Conservation (phyloP, 2,329 filamentous ascomycete species). For the Claviceps sp. region DNA sequence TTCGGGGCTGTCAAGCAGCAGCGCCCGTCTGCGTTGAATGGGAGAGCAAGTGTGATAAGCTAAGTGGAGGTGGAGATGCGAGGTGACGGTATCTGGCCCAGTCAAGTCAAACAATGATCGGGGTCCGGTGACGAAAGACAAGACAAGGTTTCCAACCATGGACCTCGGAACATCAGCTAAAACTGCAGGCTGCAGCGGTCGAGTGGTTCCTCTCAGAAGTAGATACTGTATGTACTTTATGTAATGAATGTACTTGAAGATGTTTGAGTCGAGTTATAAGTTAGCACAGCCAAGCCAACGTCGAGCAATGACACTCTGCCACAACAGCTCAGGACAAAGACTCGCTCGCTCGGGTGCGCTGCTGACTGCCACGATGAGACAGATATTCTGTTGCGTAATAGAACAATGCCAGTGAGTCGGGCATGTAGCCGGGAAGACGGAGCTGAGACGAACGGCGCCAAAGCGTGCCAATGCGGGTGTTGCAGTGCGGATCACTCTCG, state of each 20-base stretch:
- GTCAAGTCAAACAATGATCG: conserved; percentile 15
- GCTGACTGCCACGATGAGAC: background rate
- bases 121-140: conserved; percentile 16
- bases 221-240: background rate
- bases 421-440: background rate
- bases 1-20: conserved; percentile 65
- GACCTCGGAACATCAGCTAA: background rate
- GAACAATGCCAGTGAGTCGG: background rate
- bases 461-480: background rate
- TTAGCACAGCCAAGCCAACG: background rate
- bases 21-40: conserved; percentile 45
- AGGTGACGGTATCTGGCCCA: conserved; percentile 12
- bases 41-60: conserved; percentile 21
- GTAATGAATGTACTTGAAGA: background rate
- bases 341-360: background rate
- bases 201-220: conserved; percentile 1
- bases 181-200: conserved; percentile 1
- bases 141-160: conserved; percentile 9
- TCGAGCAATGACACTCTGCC: background rate
- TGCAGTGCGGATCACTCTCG: conserved; percentile 8
- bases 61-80: conserved; percentile 10
- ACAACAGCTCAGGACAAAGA: background rate
- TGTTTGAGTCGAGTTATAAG: background rate
- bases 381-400: background rate
- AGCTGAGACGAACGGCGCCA: background rate